phyloP scores from a whole-genome alignment of 768 basidiomycete genomes.

The Tylopilus intermedius region DNA sequence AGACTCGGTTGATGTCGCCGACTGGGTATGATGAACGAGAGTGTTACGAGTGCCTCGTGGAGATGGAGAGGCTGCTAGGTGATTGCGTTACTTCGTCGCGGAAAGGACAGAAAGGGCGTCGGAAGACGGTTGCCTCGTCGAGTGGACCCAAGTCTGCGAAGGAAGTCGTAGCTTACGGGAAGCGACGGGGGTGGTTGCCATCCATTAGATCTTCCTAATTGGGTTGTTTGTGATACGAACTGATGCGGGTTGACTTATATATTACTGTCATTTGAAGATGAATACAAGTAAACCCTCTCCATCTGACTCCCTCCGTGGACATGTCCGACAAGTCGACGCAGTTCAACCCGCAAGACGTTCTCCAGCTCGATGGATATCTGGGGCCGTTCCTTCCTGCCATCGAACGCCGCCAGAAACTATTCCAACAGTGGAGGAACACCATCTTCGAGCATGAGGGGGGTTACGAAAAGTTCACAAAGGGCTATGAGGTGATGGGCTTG shows the following conservation, averaged over 20 bases:
- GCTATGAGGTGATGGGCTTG: slow-evolving; percentile 64
- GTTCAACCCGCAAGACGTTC: slow-evolving; percentile 55
- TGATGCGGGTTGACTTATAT: background rate
- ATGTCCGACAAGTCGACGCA: slow-evolving; percentile 40
- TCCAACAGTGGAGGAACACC: slow-evolving; percentile 69
- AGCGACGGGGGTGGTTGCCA: slow-evolving; percentile 57
- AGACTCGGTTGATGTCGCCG: slow-evolving; percentile 10
- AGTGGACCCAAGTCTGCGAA: slow-evolving; percentile 40
- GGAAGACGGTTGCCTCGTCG: slow-evolving; percentile 30
- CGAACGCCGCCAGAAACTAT: slow-evolving; percentile 60
- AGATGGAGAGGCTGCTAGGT: slow-evolving; percentile 58
- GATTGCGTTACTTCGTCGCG: slow-evolving; percentile 38
- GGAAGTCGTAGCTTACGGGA: slow-evolving; percentile 59
- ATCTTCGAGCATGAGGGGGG: slow-evolving; percentile 83
- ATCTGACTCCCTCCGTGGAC: slow-evolving; percentile 2
- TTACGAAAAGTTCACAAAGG: slow-evolving; percentile 57
- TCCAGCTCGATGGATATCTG: slow-evolving; percentile 69
- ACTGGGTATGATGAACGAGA: slow-evolving; percentile 56
- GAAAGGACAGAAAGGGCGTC: slow-evolving; percentile 30
- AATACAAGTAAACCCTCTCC: slow-evolving; percentile 2
- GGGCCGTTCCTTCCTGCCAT: slow-evolving; percentile 68
- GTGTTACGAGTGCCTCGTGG: slow-evolving; percentile 64
- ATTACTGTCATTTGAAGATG: background rate
- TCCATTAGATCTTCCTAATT: slow-evolving; percentile 11
- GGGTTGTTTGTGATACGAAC: background rate